A percentile compares a stretch with the other conserved stretches of the same genome.
These are phyloP conservation scores for Cystofilobasidium ferigula DNA, from an alignment of 768 basidiomycete species.

Conservation along the genomic window DNA sequence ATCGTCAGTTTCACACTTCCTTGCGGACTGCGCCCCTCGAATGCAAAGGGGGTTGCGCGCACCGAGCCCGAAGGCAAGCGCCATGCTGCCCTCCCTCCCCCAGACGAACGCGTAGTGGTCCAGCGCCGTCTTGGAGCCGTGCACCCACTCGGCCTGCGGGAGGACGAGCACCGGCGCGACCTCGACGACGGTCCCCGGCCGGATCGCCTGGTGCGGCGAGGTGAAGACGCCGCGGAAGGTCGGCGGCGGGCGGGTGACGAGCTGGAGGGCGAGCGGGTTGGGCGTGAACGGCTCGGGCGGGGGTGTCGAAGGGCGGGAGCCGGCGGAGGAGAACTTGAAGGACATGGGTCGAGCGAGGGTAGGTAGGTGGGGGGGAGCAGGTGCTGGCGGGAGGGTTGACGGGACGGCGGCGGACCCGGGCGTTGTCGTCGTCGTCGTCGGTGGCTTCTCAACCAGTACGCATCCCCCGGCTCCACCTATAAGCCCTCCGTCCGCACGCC, in stretches of 20 bases:
- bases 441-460: too few species aligned
- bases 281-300: neutral
- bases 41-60: conserved; percentile 17
- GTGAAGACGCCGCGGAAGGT: conserved; percentile 42
- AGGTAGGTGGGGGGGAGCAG: too few species aligned
- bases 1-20: neutral
- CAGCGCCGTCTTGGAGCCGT: conserved; percentile 55
- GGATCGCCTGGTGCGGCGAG: conserved; percentile 42
- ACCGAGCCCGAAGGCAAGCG: conserved; percentile 69
- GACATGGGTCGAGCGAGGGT: too few species aligned
- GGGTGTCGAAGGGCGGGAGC: too few species aligned
- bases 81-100: conserved; percentile 56
- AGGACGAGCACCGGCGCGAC: conserved; percentile 76
- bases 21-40: neutral
- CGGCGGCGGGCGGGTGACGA: conserved; percentile 22
- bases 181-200: conserved; percentile 60
- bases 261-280: conserved; percentile 13
- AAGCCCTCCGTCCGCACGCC: too few species aligned
- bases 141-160: conserved; percentile 54
- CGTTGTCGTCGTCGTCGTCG: too few species aligned
- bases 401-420: too few species aligned
- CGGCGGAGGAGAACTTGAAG: neutral
- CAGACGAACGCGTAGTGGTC: conserved; percentile 70
- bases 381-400: too few species aligned
- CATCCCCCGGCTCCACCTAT: too few species aligned